Percentiles rank a stretch among this genome's conserved stretches.
phyloP scores from a whole-genome alignment of 371 early-diverging fungal genomes.

The Cokeromyces recurvatus region DNA sequence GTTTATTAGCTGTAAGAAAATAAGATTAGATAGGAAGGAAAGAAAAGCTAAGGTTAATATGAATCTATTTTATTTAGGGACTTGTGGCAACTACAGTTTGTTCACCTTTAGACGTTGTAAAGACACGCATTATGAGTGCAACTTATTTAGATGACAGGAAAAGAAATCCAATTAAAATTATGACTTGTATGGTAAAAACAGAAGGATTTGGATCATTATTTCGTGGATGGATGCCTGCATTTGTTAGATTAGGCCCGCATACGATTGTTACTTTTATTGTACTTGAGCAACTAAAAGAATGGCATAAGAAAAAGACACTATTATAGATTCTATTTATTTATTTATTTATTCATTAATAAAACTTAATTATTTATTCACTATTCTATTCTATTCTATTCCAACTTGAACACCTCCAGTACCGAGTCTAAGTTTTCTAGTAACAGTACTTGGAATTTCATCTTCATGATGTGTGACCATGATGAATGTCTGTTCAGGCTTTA shows the following conservation, averaged over 20 bases:
- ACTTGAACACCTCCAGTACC: slow-evolving; percentile 26
- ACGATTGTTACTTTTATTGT: slow-evolving; percentile 67
- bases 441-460: slow-evolving; percentile 50
- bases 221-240: slow-evolving; percentile 73
- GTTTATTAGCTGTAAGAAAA: slow-evolving; percentile 52
- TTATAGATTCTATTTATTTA: too few species aligned
- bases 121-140: slow-evolving; percentile 66
- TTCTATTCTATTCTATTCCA: too few species aligned
- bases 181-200: slow-evolving; percentile 47
- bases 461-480: slow-evolving; percentile 62
- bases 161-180: slow-evolving; percentile 37
- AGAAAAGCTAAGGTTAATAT: not conserved
- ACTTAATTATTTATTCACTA: too few species aligned
- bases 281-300: slow-evolving; percentile 53
- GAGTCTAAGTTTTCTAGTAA: slow-evolving; percentile 31
- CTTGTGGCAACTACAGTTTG: slow-evolving; percentile 68
- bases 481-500: slow-evolving; percentile 44
- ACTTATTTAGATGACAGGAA: slow-evolving; percentile 21
- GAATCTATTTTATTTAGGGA: slow-evolving; percentile 26
- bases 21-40: not conserved
- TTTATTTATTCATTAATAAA: too few species aligned
- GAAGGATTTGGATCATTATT: slow-evolving; percentile 65
- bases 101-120: slow-evolving; percentile 67
- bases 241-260: slow-evolving; percentile 63
- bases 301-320: too few species aligned